Evolutionary conservation across 2,329 filamentous ascomycete species (phyloP).

Genomic region (Aspergillus hiratsukae): DNA sequence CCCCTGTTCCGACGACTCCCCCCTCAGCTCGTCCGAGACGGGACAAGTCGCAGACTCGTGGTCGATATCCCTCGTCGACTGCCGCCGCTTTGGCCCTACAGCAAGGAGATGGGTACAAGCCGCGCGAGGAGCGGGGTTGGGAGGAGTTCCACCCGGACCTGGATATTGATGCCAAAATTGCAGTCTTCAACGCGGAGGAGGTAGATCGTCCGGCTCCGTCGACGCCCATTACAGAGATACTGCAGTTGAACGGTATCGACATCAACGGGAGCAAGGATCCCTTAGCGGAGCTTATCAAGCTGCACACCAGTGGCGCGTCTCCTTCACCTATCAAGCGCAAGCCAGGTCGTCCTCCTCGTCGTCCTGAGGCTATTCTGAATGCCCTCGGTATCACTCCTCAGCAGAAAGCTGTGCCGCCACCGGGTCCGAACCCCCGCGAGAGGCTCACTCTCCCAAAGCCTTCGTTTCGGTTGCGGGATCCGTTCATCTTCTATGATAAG

Average conservation of each 20-base stretch:
- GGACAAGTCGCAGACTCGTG: conserved; percentile 46
- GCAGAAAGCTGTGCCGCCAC: conserved; percentile 48
- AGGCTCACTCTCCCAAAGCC: conserved; percentile 47
- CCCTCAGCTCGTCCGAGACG: conserved; percentile 38
- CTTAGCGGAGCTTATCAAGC: conserved; percentile 42
- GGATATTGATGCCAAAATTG: conserved; percentile 77
- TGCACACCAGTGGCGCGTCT: conserved; percentile 30
- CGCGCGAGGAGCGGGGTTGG: conserved; percentile 92
- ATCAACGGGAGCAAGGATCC: conserved; percentile 24
- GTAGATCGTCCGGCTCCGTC: conserved; percentile 68
- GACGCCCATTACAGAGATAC: conserved; percentile 36
- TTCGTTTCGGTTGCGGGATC: conserved; percentile 44
- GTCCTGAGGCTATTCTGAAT: conserved; percentile 57
- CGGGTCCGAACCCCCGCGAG: conserved; percentile 47
- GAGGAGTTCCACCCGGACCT: conserved; percentile 96
- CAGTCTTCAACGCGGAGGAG: conserved; percentile 75
- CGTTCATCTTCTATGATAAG: conserved; percentile 60
- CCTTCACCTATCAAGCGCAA: conserved; percentile 52
- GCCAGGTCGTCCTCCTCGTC: conserved; percentile 62
- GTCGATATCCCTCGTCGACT: conserved; percentile 75
- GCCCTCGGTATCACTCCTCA: conserved; percentile 56
- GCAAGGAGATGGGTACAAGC: conserved; percentile 94
- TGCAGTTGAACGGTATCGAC: conserved; percentile 23
- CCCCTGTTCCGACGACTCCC: conserved; percentile 32
- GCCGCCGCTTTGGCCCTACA: conserved; percentile 84